Evolutionary conservation across 2,329 filamentous ascomycete species (phyloP), one percentile per base, ranked within the genome.

Genomic region (Diaporthe sp.): DNA sequence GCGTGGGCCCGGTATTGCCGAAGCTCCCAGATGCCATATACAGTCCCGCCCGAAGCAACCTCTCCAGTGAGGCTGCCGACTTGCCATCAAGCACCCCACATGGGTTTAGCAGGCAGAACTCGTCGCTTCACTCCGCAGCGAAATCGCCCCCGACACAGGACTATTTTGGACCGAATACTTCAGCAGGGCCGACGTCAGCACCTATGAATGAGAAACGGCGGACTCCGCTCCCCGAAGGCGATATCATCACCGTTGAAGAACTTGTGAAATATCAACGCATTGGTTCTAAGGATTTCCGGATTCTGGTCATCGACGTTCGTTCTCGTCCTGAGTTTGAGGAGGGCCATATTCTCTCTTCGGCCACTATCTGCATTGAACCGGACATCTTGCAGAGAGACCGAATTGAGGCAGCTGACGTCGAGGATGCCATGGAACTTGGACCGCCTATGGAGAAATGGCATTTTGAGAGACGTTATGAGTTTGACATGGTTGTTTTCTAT

Each of bases 401-500:
- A 61, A 88, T 93, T 28, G 92, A 92, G 1, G 90, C 90, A 3
- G 87, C 88, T 28, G 86, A 93, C 31, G 89, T 94, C 51, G 88
- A 86, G 25, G 93, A 95, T 76, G 92, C 92, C 76, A 88, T 96
- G 79, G 88, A 95, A 2, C 84, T 97, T 8, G 93, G 92, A 0
- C 93, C 94, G 0, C 86, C 91, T n/a, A 84, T 88, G n/a, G 97
- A 99, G 82, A 92, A 94, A 79, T 85, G 88, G 2, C 87, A 95
- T 44, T 98, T 98, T 80, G 92, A 91, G 57, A 86, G 91, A 74
- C 90, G 93, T 20, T 90, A 96, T 78, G 89, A 93, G 74, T 98
- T 94, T 80, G 95, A 98, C 79, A 85, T 98, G 57, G 90, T 99
- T 15, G 94, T 99, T 0, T 97, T 97, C 80, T 98, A 98, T 82